These are phyloP conservation scores for Leishmania arabica DNA, from an alignment of 208 protist genomes.

Conservation along the genomic window DNA sequence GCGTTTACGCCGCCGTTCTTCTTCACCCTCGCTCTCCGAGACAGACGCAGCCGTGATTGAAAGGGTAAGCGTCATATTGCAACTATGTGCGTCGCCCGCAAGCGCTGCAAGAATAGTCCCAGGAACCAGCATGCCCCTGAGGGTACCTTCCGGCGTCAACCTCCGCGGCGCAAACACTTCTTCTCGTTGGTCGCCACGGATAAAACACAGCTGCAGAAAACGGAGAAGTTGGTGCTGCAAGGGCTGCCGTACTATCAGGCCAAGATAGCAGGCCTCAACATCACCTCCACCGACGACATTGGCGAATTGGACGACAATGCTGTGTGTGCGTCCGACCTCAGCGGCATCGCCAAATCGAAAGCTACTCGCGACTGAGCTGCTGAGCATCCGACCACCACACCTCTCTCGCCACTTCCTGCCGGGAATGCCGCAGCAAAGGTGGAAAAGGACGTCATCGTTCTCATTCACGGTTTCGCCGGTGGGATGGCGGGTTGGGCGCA, in stretches of 20 bases:
- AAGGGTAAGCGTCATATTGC: neutral
- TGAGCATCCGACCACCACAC: neutral
- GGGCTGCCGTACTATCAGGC: constrained; percentile 38
- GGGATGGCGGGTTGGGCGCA: constrained; percentile 65
- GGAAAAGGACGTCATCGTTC: constrained; percentile 37
- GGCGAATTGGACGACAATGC: constrained; percentile 17
- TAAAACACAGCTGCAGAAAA: constrained; percentile 24
- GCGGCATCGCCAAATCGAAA: neutral
- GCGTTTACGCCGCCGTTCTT: neutral
- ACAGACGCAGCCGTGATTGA: neutral
- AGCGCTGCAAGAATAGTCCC: neutral
- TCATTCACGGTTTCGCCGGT: constrained; percentile 75
- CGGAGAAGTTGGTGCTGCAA: constrained; percentile 37
- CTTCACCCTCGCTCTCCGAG: neutral
- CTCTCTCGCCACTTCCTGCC: neutral
- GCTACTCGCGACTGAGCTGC: neutral
- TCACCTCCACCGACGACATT: constrained; percentile 53
- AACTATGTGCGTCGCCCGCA: neutral
- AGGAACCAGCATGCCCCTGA: neutral
- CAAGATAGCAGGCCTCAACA: constrained; percentile 53
- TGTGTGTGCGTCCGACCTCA: neutral
- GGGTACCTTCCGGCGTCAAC: neutral
- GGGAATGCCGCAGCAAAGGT: neutral
- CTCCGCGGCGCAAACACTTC: constrained; percentile 36
- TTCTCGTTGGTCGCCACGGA: constrained; percentile 47